Evolutionary conservation across 805 yeast species (phyloP), one percentile per base, ranked within the genome.

Genomic region (Cyberlindnera xylosilytica): DNA sequence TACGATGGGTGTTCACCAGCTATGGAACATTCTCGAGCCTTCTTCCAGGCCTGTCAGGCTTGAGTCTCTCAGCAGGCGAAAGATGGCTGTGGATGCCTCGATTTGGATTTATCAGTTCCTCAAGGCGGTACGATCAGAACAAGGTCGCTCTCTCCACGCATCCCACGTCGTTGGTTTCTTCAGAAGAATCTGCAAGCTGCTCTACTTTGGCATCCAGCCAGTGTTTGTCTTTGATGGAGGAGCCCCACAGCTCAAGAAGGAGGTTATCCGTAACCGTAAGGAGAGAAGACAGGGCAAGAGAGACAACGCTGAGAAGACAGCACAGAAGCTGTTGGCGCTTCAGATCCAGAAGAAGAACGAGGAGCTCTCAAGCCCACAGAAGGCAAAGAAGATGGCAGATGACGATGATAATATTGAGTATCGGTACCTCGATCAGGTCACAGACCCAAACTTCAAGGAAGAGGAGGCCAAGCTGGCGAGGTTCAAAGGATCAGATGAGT

Each of bases 31-130:
- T 10, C 70, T 91, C 3, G 95, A 88, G 6, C 95, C 97, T 0
- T 78, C 91, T 0, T 93, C 98, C 0, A 72, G 85, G 38, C 97
- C 99, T 0, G 96, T 93, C 2, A 73, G 91, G 41, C 72, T 93
- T 22, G 98, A 91, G 60, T 81, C 95, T 0, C 71, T 93, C 27
- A 76, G 85, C 18, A 80, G 89, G 44, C 84, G 83, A 58, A 70
- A 75, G 40, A 68, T 93, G 54, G 99, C 99, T 0, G 91, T 93
- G 7, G 99, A 93, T 70, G 99, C 99, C 1, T 91, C 98, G 2
- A 93, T 93, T 50, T 93, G 99, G 99, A 85, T 93, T 41, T 93
- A 93, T 60, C 99, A 93, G 62, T 93, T 93, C 58, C 69, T 93
- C 50, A 93, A 91, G 61, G 98, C 98, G 1, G 95, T 93, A 18